Evolutionary conservation across 257 asterid species (phyloP).

Genomic region (Primulina tabacum): DNA sequence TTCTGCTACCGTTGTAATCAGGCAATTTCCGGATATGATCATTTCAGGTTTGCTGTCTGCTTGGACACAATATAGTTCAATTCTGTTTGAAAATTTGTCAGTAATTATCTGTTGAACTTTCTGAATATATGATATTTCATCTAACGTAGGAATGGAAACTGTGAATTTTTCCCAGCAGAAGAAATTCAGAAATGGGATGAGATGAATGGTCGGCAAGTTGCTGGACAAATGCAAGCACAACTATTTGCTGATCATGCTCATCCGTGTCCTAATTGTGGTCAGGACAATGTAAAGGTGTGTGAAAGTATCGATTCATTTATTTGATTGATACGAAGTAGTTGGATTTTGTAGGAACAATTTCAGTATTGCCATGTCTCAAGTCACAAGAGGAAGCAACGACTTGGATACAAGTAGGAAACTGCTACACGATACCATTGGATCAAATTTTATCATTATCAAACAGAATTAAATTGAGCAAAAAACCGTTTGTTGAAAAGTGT

Average conservation of each 20-base stretch:
- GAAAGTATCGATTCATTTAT: neutral
- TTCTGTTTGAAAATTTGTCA: neutral
- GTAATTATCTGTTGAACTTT: neutral
- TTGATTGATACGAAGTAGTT: constrained; percentile 2
- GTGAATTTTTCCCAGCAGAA: constrained; percentile 71
- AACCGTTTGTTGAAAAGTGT: too few relatives aligned
- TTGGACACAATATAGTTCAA: constrained; percentile 1
- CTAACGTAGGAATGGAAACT: constrained; percentile 51
- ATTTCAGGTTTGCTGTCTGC: constrained; percentile 55
- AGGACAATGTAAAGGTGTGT: constrained; percentile 65
- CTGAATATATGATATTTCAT: constrained; percentile 21
- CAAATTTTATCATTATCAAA: too few relatives aligned
- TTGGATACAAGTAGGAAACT: too few relatives aligned
- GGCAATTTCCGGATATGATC: constrained; percentile 79
- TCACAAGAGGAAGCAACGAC: too few relatives aligned
- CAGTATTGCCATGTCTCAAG: neutral
- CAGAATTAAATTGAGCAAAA: too few relatives aligned
- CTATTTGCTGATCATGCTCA: constrained; percentile 39
- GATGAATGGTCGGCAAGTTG: constrained; percentile 52
- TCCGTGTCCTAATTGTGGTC: constrained; percentile 72
- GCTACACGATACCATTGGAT: too few relatives aligned
- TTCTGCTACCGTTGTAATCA: constrained; percentile 77
- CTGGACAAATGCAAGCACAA: constrained; percentile 53
- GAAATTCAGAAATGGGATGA: constrained; percentile 67
- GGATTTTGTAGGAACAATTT: neutral